Percentiles rank a stretch among this genome's conserved stretches.
phyloP scores from a whole-genome alignment of 129 eudicot species.

The Sambucus nigra region DNA sequence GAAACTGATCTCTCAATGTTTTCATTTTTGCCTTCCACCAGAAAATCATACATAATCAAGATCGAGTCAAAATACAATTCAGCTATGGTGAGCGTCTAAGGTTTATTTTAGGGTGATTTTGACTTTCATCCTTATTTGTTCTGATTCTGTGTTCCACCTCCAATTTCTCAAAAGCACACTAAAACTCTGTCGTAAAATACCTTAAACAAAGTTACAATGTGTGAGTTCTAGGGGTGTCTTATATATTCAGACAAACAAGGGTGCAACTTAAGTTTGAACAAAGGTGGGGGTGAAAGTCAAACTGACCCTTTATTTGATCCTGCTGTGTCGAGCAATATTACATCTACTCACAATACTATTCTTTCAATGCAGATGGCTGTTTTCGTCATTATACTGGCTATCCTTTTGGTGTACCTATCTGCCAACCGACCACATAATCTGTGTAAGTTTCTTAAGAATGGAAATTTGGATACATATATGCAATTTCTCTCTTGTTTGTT shows the following conservation, averaged over 20 bases:
- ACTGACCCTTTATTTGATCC: too few species aligned
- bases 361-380: conserved; percentile 41
- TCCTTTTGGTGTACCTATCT: conserved; percentile 42
- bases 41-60: conserved; percentile 56
- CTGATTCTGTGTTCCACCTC: too few species aligned
- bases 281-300: too few species aligned
- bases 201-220: too few species aligned
- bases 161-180: neutral
- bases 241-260: too few species aligned
- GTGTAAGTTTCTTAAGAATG: conserved; percentile 28
- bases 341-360: conserved; percentile 3
- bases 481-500: neutral
- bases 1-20: neutral
- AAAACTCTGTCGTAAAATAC: too few species aligned
- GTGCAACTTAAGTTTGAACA: too few species aligned
- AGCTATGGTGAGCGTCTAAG: conserved; percentile 36
- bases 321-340: too few species aligned
- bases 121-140: too few species aligned
- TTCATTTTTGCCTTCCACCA: conserved; percentile 19
- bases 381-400: conserved; percentile 52
- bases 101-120: too few species aligned
- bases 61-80: conserved; percentile 36
- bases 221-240: too few species aligned
- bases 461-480: neutral
- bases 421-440: conserved; percentile 32